These are phyloP conservation scores for Malus hybrid DNA, from an alignment of 331 rosid species.

Conservation along the genomic window DNA sequence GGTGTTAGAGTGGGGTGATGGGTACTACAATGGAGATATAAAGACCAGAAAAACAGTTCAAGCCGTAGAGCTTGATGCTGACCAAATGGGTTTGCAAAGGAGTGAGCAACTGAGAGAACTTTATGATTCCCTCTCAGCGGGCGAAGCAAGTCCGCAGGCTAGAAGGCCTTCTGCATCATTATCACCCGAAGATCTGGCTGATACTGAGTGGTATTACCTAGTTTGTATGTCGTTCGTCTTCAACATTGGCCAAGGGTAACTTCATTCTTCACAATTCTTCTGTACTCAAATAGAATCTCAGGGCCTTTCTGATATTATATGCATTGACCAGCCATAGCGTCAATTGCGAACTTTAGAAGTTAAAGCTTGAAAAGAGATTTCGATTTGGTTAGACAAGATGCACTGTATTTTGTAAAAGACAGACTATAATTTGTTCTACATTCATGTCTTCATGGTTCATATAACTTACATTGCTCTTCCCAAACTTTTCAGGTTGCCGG, in stretches of 20 bases:
- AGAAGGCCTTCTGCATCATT: conserved; percentile 75
- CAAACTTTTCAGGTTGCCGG: conserved; percentile 50
- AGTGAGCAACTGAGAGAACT: conserved; percentile 73
- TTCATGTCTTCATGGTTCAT: not conserved
- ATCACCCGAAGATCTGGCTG: conserved; percentile 86
- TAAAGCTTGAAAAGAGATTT: not conserved
- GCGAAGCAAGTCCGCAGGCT: conserved; percentile 53
- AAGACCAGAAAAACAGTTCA: conserved; percentile 83
- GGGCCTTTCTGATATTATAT: not conserved
- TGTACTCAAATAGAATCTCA: not conserved
- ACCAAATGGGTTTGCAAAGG: conserved; percentile 61
- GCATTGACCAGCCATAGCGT: not conserved
- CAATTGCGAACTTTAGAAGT: not conserved
- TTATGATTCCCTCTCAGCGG: conserved; percentile 52
- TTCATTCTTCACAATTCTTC: not conserved
- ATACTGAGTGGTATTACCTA: conserved; percentile 88
- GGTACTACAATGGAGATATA: conserved; percentile 87
- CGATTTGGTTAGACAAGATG: not conserved
- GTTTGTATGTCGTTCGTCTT: conserved; percentile 87
- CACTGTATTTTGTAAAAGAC: not conserved
- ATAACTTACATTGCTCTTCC: not conserved
- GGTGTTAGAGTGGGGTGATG: conserved; percentile 74
- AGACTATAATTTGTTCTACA: not conserved
- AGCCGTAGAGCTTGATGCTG: conserved; percentile 53
- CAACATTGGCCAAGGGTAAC: conserved; percentile 82